Percentiles rank a stretch among this genome's conserved stretches.
Conservation (phyloP, 169 alveolate genomes). For the Cyclospora cayetanensis region DNA sequence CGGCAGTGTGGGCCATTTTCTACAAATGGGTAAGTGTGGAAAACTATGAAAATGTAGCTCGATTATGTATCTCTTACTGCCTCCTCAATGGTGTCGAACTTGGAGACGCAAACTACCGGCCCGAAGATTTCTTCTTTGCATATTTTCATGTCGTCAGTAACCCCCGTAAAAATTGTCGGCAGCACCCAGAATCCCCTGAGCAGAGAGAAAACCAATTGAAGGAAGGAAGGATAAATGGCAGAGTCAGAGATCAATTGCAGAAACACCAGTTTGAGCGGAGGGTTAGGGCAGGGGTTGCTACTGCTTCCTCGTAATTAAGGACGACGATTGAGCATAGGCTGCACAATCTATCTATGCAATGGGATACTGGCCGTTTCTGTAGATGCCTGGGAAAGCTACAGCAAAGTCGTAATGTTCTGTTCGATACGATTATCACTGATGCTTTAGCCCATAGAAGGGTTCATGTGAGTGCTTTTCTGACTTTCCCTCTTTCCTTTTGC, state of each 20-base stretch:
- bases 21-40: neutral
- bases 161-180: constrained; percentile 87
- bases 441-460: neutral
- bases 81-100: constrained; percentile 65
- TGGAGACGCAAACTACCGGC: constrained; percentile 66
- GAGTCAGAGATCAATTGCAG: too few relatives aligned
- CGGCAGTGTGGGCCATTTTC: neutral
- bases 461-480: neutral
- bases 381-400: too few relatives aligned
- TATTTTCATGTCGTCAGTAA: constrained; percentile 84
- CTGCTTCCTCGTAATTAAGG: too few relatives aligned
- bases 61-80: constrained; percentile 22
- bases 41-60: neutral
- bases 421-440: too few relatives aligned
- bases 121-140: constrained; percentile 90
- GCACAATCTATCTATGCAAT: too few relatives aligned
- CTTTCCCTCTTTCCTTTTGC: constrained; percentile 62
- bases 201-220: too few relatives aligned
- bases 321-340: too few relatives aligned
- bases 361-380: too few relatives aligned
- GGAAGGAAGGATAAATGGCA: too few relatives aligned
- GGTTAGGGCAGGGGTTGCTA: too few relatives aligned
- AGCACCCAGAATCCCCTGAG: constrained; percentile 80
- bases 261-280: too few relatives aligned
- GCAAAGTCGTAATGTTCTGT: too few relatives aligned